These are phyloP conservation scores for Termitomyces sp. DNA, from an alignment of 768 basidiomycete species.

Conservation along the genomic window DNA sequence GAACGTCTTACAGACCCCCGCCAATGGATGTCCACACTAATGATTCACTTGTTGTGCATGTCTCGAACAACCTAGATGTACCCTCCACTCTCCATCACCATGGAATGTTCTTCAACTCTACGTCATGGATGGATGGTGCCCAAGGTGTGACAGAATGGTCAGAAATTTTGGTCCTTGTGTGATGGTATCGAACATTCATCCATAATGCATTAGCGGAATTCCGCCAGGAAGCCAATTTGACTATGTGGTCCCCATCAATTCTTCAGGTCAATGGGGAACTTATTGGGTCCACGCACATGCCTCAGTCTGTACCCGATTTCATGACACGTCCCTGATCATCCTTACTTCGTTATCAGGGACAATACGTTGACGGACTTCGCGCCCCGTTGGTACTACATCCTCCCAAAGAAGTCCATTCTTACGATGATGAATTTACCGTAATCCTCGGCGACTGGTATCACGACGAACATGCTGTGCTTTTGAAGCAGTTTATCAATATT, in stretches of 20 bases:
- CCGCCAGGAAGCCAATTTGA: slow-evolving; percentile 66
- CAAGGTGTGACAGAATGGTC: slow-evolving; percentile 79
- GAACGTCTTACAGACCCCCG: slow-evolving; percentile 54
- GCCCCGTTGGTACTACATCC: slow-evolving; percentile 79
- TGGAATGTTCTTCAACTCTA: slow-evolving; percentile 90
- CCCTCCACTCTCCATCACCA: slow-evolving; percentile 83
- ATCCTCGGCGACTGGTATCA: slow-evolving; percentile 94
- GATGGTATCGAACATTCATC: background rate
- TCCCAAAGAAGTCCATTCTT: slow-evolving; percentile 54
- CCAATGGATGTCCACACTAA: slow-evolving; percentile 65
- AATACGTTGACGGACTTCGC: slow-evolving; percentile 93
- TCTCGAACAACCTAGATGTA: slow-evolving; percentile 60
- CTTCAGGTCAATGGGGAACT: slow-evolving; percentile 70
- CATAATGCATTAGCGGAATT: slow-evolving; percentile 49
- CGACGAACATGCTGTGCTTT: slow-evolving; percentile 54
- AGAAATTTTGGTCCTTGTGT: background rate
- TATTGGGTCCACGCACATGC: slow-evolving; percentile 79
- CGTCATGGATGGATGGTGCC: slow-evolving; percentile 89
- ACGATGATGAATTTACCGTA: slow-evolving; percentile 90
- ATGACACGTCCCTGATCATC: background rate
- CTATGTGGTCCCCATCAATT: slow-evolving; percentile 67
- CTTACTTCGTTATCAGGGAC: slow-evolving; percentile 42
- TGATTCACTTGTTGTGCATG: slow-evolving; percentile 76
- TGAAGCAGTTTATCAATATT: slow-evolving; percentile 62
- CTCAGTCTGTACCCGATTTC: slow-evolving; percentile 26